Evolutionary conservation across 2,329 filamentous ascomycete genomes (phyloP).

Genomic region (Curvularia sp.): DNA sequence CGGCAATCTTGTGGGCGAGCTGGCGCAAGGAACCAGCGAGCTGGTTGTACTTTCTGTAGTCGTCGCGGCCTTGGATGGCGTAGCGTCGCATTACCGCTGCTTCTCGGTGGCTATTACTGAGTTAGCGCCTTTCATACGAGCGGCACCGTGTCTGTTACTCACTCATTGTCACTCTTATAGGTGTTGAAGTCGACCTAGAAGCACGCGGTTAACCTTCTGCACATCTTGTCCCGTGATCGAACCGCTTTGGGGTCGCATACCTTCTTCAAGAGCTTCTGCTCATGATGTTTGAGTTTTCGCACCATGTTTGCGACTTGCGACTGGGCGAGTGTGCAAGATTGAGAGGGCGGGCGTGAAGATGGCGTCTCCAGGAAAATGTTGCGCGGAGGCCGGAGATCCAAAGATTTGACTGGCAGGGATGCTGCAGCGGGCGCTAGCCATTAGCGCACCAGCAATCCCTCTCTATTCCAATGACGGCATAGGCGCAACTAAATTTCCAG

Average conservation of each 20-base stretch:
- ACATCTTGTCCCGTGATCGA: background rate
- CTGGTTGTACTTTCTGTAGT: slow-evolving; percentile 68
- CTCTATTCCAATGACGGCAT: slow-evolving; percentile 21
- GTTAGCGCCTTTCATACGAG: background rate
- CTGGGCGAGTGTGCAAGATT: background rate
- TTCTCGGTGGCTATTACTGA: slow-evolving; percentile 69
- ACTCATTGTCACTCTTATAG: slow-evolving; percentile 82
- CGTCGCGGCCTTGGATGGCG: slow-evolving; percentile 81
- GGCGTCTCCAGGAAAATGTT: slow-evolving; percentile 5
- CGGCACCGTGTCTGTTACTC: background rate
- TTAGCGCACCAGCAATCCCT: slow-evolving; percentile 19
- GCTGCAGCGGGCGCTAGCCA: slow-evolving; percentile 16
- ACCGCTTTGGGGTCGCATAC: slow-evolving; percentile 9
- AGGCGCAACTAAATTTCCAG: slow-evolving; percentile 21
- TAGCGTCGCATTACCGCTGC: slow-evolving; percentile 82
- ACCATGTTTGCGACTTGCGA: slow-evolving; percentile 67
- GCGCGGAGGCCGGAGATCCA: slow-evolving; percentile 24
- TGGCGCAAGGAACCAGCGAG: slow-evolving; percentile 74
- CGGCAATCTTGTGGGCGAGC: slow-evolving; percentile 84
- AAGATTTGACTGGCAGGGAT: slow-evolving; percentile 23
- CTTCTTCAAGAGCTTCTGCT: slow-evolving; percentile 89
- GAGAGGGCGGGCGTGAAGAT: background rate
- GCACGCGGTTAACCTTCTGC: background rate
- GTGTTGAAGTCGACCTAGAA: slow-evolving; percentile 83
- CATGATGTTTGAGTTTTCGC: slow-evolving; percentile 89